Conservation (phyloP, 768 basidiomycete genomes). For the Roridomyces roridus region DNA sequence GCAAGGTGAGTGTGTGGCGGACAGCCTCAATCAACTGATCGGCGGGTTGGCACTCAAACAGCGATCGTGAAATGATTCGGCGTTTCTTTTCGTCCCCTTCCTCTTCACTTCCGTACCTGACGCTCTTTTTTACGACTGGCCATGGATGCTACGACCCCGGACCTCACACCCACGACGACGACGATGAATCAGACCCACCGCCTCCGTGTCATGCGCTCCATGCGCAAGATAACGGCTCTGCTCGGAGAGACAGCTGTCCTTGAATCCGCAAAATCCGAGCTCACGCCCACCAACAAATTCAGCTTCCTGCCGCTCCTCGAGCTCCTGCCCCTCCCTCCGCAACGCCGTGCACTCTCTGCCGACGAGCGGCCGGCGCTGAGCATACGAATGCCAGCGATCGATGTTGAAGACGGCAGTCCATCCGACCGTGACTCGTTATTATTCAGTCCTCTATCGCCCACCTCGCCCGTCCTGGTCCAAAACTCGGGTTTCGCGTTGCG, state of each 20-base stretch:
- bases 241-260: constrained; percentile 20
- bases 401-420: neutral
- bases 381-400: constrained; percentile 12
- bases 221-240: constrained; percentile 18
- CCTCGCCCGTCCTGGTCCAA: constrained; percentile 9
- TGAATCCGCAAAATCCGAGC: neutral
- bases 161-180: constrained; percentile 4
- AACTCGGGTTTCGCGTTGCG: constrained; percentile 31
- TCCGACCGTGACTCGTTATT: no score
- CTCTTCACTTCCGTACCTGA: no score
- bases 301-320: constrained; percentile 14
- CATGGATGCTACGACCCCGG: no score
- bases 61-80: no score
- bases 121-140: no score
- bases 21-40: no score
- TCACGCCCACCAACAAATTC: neutral
- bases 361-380: constrained; percentile 14
- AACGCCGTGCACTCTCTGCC: neutral
- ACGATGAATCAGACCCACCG: constrained; percentile 3
- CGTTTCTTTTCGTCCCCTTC: no score
- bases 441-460: constrained; percentile 20
- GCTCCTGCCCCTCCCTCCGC: constrained; percentile 3
- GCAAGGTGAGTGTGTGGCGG: no score
- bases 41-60: no score
- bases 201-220: constrained; percentile 19